Conservation (phyloP, 768 basidiomycete species). For the Mycena epipterygia region DNA sequence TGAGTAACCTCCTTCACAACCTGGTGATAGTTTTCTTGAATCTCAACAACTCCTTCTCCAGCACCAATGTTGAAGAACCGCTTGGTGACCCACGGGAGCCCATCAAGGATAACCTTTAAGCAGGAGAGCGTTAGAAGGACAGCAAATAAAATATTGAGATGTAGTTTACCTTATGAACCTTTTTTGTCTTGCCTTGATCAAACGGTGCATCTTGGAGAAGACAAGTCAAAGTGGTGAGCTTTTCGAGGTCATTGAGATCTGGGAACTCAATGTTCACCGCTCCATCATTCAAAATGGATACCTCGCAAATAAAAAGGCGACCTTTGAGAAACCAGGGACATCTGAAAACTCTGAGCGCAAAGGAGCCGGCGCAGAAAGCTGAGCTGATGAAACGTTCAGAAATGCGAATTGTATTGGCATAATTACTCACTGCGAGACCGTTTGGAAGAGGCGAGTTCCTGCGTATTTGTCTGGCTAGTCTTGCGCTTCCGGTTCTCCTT, state of each 20-base stretch:
- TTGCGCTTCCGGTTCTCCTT: slow-evolving; percentile 17
- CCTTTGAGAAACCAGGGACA: slow-evolving; percentile 8
- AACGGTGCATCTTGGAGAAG: background rate
- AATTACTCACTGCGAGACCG: background rate
- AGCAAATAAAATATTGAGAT: background rate
- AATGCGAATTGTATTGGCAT: background rate
- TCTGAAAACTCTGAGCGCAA: background rate
- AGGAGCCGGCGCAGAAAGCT: background rate
- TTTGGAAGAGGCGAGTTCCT: background rate
- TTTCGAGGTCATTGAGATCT: background rate
- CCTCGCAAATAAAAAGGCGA: slow-evolving; percentile 5
- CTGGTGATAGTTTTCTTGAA: slow-evolving; percentile 1
- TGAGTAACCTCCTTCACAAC: slow-evolving; percentile 2
- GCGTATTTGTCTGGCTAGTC: background rate
- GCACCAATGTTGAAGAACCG: slow-evolving; percentile 5
- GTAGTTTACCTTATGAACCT: slow-evolving; percentile 12
- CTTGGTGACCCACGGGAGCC: slow-evolving; percentile 12
- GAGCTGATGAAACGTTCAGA: background rate
- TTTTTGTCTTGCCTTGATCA: too few species aligned
- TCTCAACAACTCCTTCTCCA: background rate
- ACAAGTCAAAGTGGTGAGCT: background rate
- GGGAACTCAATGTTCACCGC: background rate
- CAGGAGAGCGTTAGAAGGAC: background rate
- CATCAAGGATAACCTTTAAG: background rate
- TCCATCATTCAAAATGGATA: background rate